Evolutionary conservation across 2,329 filamentous ascomycete species (phyloP).

Genomic region (Xylariaceae sp.): DNA sequence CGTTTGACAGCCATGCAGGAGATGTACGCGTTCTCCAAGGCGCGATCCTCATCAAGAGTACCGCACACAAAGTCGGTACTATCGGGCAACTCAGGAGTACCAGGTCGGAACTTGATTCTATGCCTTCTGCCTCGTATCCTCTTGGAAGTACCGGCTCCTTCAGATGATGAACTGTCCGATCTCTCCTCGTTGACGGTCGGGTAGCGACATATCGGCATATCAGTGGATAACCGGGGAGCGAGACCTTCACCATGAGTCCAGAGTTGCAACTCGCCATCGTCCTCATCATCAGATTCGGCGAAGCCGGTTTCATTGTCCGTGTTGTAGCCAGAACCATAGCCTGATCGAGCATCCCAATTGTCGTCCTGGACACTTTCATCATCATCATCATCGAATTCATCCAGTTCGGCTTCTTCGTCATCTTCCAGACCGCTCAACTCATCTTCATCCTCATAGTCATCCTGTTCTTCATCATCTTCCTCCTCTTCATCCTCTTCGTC

Average conservation of each 20-base stretch:
- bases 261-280: constrained; percentile 55
- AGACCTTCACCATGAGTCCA: constrained; percentile 48
- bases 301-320: constrained; percentile 67
- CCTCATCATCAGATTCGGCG: constrained; percentile 62
- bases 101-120: constrained; percentile 55
- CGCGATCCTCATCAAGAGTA: constrained; percentile 90
- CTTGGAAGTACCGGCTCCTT: constrained; percentile 32
- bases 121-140: constrained; percentile 32
- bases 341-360: constrained; percentile 45
- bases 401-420: constrained; percentile 44
- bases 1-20: constrained; percentile 77
- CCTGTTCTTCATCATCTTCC: constrained; percentile 42
- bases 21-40: constrained; percentile 89
- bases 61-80: constrained; percentile 99
- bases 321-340: constrained; percentile 64
- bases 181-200: constrained; percentile 41
- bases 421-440: constrained; percentile 21
- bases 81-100: constrained; percentile 81
- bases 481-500: constrained; percentile 46
- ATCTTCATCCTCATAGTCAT: constrained; percentile 41
- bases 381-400: constrained; percentile 47
- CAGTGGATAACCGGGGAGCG: constrained; percentile 35
- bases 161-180: constrained; percentile 58
- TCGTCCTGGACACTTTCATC: constrained; percentile 45
- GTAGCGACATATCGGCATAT: constrained; percentile 36